Evolutionary conservation across 78 protist genomes (phyloP), one percentile per base, ranked within the genome.

Genomic region (Dictyostelium brefeldianum): DNA sequence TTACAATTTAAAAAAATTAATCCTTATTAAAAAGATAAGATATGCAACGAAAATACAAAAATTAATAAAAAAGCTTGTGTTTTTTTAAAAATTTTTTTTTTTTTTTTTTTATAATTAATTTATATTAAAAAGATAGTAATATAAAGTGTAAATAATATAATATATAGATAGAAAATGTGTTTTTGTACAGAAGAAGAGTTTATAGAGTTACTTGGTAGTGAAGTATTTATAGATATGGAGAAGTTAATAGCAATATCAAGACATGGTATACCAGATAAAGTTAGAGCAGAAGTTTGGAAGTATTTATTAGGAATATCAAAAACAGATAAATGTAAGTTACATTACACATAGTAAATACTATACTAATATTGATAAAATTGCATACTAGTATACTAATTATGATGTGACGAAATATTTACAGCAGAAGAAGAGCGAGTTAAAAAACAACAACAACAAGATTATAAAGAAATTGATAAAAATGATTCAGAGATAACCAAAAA

Each of bases 251-350:
- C 90, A 15, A 83, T 92, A 3, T 73, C 92, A 9, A 70, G 92
- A 53, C 96, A 93, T 64, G 96, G 96, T 27, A 83, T 93, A 57
- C 96, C 96, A 3, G 83, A 81, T 14, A 78, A 84, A 48, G 96
- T 93, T 62, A 59, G 96, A 57, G 50, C 94, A 14, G 96, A 93
- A 20, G 96, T 93, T 41, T 93, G 92, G 92, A 93, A 93, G 41
- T 93, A 93, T 67, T 69, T 93, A 11, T 75, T 93, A 27, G 96
- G 92, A 22, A 78, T 84, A 5, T 73, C 92, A 62, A 83, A 83
- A 67, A 80, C 71, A 51, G 96, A 93, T 70, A 93, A 93, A 50
- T 77, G 94, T 89, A 64, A 22, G 59, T 41, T 77, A 25, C 2
- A 36, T 36, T 2, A 36, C 5, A 36, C 2, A 36, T 3, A 1